phyloP scores from a whole-genome alignment of 129 eudicot species.

The Ambrosia artemisiifolia region DNA sequence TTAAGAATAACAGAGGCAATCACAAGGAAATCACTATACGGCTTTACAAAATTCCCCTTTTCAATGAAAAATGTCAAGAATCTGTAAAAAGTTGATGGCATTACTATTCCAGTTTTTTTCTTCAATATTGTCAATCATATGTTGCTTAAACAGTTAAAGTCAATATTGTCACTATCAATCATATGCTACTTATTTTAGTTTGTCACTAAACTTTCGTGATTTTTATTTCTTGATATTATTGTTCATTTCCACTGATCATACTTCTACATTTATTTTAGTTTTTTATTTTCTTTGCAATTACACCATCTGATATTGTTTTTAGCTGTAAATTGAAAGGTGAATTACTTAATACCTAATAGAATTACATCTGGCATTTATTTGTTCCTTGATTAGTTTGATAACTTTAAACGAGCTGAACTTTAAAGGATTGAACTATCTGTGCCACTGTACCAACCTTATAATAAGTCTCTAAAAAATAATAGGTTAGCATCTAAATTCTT shows the following conservation, averaged over 20 bases:
- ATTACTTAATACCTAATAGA: background rate
- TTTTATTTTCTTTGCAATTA: background rate
- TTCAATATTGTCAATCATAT: background rate
- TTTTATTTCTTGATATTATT: slow-evolving; percentile 9
- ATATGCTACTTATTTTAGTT: background rate
- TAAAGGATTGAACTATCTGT: background rate
- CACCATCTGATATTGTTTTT: background rate
- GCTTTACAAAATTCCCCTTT: background rate
- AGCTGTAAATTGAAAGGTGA: background rate
- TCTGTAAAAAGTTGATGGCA: background rate
- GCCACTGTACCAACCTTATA: background rate
- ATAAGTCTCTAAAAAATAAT: background rate
- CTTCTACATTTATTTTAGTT: background rate
- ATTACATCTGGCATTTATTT: background rate
- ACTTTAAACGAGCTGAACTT: background rate
- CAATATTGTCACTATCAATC: background rate
- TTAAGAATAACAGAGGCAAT: background rate
- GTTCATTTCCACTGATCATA: background rate
- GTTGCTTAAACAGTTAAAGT: background rate
- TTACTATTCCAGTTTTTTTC: background rate
- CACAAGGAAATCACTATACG: background rate
- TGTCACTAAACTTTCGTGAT: background rate
- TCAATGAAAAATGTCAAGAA: background rate
- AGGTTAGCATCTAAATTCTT: background rate
- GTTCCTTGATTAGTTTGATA: background rate